Base-by-base conservation (phyloP, 169 alveolate species). In the Eimeria acervulina region DNA sequence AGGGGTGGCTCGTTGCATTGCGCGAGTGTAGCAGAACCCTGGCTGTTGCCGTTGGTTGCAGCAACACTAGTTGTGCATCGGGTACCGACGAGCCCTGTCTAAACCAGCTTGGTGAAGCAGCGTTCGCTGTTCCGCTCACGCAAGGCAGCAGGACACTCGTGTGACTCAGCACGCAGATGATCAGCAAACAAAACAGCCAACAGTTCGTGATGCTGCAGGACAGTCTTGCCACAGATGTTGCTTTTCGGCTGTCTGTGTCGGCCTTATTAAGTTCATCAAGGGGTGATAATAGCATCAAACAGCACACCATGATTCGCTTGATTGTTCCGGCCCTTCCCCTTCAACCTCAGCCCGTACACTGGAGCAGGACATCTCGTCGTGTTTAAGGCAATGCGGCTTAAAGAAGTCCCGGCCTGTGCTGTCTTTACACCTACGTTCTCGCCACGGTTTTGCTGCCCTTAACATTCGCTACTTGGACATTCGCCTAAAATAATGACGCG, bases 101-200 rank as follows among this genome's bases (percentile, higher is more conserved):
- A 38, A 13, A 31, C 36, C 42, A 12, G 44, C 33, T 31, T 42
- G 42, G n/a, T 28, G 76, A 52, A 51, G 55, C 31, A 66, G 2
- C 26, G 72, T 61, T 63, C 31, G 89, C 6, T 63, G 72, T 61
- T 63, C 74, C 33, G 47, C 91, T 13, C 2, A 40, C 26, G 31
- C 83, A 31, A 26, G 31, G 76, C 76, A 21, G 51, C 78, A 83
- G 91, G 91, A 40, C 74, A 83, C 91, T 61, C 74, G 28, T 83
- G 91, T 76, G 3, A 40, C 2, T 63, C 74, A 26, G 51, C 66
- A 52, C 91, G 74, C 91, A 44, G 91, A 52, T 33, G 70, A 83
- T 51, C 91, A 83, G 68, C 76, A 52, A 83, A 33, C 76, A 17
- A 70, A n/a, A 19, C 88, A 55, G 76, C 44, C 55, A 51, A 51